These are phyloP conservation scores for Leccinum fallax DNA, from an alignment of 1,284 basidiomycete species.

Conservation along the genomic window DNA sequence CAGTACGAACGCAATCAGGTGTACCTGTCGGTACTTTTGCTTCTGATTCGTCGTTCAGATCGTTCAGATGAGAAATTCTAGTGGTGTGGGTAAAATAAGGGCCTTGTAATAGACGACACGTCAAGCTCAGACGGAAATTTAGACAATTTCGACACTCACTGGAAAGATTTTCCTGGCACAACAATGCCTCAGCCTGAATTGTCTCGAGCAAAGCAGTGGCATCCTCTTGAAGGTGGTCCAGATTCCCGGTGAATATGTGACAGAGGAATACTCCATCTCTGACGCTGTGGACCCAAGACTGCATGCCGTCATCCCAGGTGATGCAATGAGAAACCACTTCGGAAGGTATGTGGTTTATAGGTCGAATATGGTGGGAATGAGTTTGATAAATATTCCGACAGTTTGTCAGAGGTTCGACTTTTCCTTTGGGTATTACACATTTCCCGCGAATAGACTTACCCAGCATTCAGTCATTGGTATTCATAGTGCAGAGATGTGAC, in stretches of 20 bases:
- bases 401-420: no score
- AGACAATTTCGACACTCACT: conserved; percentile 22
- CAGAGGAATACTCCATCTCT: conserved; percentile 24
- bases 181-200: conserved; percentile 37
- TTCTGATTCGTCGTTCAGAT: conserved; percentile 10
- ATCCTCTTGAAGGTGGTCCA: conserved; percentile 33
- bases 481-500: no score
- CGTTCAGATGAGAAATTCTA: conserved; percentile 9
- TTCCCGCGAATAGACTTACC: no score
- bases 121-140: no score
- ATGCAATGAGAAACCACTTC: background rate
- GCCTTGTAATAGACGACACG: conserved; percentile 12
- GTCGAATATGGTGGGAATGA: no score
- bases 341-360: conserved; percentile 18
- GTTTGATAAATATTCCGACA: no score
- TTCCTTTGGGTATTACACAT: no score
- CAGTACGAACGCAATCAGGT: conserved; percentile 31
- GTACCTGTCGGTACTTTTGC: conserved; percentile 26
- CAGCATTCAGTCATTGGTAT: no score
- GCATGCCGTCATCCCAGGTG: conserved; percentile 33
- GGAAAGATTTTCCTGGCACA: conserved; percentile 27
- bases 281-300: conserved; percentile 35
- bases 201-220: conserved; percentile 35
- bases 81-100: conserved; percentile 38
- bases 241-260: conserved; percentile 46